Evolutionary conservation across 169 alveolate species (phyloP).

Genomic region (Plasmodium adleri): DNA sequence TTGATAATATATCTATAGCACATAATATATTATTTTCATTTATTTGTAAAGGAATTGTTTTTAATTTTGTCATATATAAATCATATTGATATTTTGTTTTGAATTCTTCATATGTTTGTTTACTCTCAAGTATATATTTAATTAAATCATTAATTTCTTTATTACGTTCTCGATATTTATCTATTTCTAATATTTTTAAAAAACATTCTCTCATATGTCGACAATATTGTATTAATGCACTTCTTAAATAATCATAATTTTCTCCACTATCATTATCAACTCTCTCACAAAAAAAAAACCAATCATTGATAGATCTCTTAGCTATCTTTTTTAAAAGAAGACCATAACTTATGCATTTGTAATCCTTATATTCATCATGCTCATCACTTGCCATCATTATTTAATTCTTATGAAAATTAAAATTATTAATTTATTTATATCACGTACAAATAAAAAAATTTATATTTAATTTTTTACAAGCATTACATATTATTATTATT

Average conservation of each 20-base stretch:
- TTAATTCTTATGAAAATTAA: background rate
- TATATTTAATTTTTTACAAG: too few species aligned
- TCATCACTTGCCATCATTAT: constrained; percentile 3
- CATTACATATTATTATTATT: too few species aligned
- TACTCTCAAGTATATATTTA: constrained; percentile 17
- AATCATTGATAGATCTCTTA: constrained; percentile 48
- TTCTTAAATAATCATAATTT: constrained; percentile 23
- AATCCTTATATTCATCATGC: constrained; percentile 23
- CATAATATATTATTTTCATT: constrained; percentile 44
- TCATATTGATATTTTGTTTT: constrained; percentile 58
- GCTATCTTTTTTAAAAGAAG: constrained; percentile 27
- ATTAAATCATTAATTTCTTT: constrained; percentile 45
- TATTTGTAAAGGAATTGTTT: constrained; percentile 21
- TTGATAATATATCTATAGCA: constrained; percentile 36
- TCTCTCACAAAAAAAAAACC: constrained; percentile 47
- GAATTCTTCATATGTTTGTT: constrained; percentile 33
- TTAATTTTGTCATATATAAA: constrained; percentile 36
- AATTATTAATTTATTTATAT: too few species aligned
- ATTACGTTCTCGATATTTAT: constrained; percentile 6
- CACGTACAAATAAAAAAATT: too few species aligned
- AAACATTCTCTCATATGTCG: constrained; percentile 70
- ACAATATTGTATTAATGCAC: constrained; percentile 70
- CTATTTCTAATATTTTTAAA: constrained; percentile 31
- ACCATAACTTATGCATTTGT: constrained; percentile 34
- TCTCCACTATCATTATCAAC: constrained; percentile 56